Conservation (phyloP, 345 rosid genomes). For the Camelina neglecta region DNA sequence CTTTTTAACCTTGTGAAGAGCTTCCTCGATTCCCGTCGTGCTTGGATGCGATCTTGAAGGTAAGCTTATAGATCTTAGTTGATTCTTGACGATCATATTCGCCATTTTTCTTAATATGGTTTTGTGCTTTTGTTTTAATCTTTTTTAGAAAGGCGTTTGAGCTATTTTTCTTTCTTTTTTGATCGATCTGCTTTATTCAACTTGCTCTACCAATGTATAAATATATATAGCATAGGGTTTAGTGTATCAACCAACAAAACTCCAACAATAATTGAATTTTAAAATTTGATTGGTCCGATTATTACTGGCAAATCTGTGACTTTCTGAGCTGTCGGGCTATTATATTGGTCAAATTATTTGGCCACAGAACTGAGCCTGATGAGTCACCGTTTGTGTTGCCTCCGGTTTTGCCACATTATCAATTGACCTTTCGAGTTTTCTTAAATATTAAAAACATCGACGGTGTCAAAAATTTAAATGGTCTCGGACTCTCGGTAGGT, state of each 20-base stretch:
- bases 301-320: constrained; percentile 28
- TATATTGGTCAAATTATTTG: constrained; percentile 44
- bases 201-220: constrained; percentile 14
- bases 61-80: constrained; percentile 68
- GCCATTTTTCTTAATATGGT: constrained; percentile 21
- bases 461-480: constrained; percentile 14
- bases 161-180: not conserved
- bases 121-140: not conserved
- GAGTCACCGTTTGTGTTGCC: constrained; percentile 55
- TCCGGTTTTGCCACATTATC: constrained; percentile 57
- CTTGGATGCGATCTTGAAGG: constrained; percentile 77
- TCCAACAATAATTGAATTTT: constrained; percentile 41
- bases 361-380: constrained; percentile 36
- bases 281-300: constrained; percentile 41
- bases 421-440: constrained; percentile 29
- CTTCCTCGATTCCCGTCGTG: constrained; percentile 53
- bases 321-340: constrained; percentile 48
- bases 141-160: constrained; percentile 15
- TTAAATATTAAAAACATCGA: not conserved
- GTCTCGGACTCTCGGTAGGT: constrained; percentile 27
- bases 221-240: constrained; percentile 30
- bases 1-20: constrained; percentile 53
- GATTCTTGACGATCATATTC: constrained; percentile 49
- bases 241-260: constrained; percentile 45
- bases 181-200: constrained; percentile 20